These are phyloP conservation scores for Podospora sp. DNA, from an alignment of 495 filamentous ascomycete species.

Conservation along the genomic window DNA sequence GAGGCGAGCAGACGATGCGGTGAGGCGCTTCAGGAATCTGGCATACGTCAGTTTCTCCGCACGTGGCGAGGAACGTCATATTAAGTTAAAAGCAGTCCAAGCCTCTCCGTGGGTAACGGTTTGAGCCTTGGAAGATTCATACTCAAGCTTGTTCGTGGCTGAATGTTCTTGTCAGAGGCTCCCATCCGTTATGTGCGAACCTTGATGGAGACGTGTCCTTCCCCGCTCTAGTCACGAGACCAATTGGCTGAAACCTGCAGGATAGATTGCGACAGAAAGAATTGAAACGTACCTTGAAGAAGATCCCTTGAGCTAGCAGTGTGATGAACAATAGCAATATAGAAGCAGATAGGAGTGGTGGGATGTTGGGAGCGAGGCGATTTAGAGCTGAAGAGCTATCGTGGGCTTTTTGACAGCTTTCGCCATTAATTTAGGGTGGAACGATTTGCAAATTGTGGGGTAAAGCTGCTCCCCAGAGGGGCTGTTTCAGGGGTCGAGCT, in stretches of 20 bases:
- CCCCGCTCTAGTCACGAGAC: background rate
- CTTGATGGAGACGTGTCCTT: background rate
- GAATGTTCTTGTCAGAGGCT: background rate
- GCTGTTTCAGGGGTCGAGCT: slow-evolving; percentile 22
- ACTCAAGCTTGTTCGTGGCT: background rate
- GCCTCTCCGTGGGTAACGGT: background rate
- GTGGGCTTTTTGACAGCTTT: slow-evolving; percentile 36
- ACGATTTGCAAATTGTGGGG: slow-evolving; percentile 24
- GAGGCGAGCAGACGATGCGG: slow-evolving; percentile 1
- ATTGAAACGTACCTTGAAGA: background rate
- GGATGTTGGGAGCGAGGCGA: background rate
- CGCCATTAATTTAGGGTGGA: slow-evolving; percentile 27
- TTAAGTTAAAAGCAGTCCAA: background rate
- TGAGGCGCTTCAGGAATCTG: slow-evolving; percentile 9
- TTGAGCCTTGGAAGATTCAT: background rate
- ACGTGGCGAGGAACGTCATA: background rate
- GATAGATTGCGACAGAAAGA: background rate
- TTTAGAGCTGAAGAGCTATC: slow-evolving; percentile 8
- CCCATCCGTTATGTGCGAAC: background rate
- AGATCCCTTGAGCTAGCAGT: background rate
- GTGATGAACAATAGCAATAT: background rate
- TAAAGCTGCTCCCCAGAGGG: slow-evolving; percentile 12
- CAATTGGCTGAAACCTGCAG: background rate
- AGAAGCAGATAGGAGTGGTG: background rate
- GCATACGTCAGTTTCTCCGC: background rate